Evolutionary conservation across 2,329 filamentous ascomycete species (phyloP).

Genomic region (Aspergillus aculeatus): DNA sequence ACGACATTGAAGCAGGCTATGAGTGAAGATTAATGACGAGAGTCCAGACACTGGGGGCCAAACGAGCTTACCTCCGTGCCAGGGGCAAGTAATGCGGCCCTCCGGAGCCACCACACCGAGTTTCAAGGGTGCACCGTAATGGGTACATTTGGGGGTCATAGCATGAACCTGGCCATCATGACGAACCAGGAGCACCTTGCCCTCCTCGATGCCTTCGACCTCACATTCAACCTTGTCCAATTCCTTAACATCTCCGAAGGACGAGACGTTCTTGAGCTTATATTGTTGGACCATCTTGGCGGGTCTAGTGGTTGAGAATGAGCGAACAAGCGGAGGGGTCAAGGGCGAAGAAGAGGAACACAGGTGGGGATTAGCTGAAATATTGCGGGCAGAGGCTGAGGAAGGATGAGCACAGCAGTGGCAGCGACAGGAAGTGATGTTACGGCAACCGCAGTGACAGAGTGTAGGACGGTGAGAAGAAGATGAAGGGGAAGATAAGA

Average conservation of each 20-base stretch:
- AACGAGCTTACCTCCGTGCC: constrained; percentile 76
- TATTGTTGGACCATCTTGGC: constrained; percentile 41
- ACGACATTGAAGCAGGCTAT: constrained; percentile 86
- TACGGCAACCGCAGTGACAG: constrained; percentile 26
- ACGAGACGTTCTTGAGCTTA: constrained; percentile 70
- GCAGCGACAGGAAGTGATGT: constrained; percentile 21
- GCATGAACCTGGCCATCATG: constrained; percentile 74
- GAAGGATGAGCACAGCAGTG: constrained; percentile 26
- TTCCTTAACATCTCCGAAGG: constrained; percentile 67
- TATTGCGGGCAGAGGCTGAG: constrained; percentile 3
- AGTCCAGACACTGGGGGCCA: not conserved
- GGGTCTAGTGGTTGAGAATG: not conserved
- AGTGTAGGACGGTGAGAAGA: not conserved
- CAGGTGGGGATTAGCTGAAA: not conserved
- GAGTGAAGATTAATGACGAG: not conserved
- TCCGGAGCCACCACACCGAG: constrained; percentile 80
- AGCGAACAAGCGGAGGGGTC: not conserved
- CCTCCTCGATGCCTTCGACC: constrained; percentile 82
- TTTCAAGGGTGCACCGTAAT: constrained; percentile 87
- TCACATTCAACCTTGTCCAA: constrained; percentile 86
- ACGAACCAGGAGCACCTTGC: constrained; percentile 84
- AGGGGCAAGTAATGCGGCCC: constrained; percentile 86
- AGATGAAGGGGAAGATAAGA: constrained; percentile 4
- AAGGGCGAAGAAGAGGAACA: constrained; percentile 7
- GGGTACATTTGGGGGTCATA: constrained; percentile 77